These are phyloP conservation scores for Lecanicillium sp. DNA, from an alignment of 2,329 filamentous ascomycete genomes.

Conservation along the genomic window DNA sequence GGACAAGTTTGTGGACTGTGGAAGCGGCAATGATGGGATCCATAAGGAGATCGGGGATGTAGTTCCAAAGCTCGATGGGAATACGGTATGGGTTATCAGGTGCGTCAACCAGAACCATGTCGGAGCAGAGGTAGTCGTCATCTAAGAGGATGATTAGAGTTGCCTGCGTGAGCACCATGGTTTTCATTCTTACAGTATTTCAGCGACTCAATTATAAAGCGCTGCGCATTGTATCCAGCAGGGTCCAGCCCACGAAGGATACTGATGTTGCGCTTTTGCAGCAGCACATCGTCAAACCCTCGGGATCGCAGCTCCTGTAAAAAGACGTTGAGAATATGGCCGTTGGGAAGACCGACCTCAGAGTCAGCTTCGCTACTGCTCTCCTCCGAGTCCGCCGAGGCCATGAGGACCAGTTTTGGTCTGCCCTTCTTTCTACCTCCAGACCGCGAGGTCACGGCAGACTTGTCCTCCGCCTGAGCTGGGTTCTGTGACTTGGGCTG, in stretches of 20 bases:
- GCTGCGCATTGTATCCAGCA: conserved; percentile 7
- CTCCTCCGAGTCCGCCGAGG: neutral
- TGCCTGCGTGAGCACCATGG: neutral
- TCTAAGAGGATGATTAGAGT: neutral
- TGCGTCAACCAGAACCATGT: conserved; percentile 11
- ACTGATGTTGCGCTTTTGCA: conserved; percentile 1
- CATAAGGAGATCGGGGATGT: conserved; percentile 8
- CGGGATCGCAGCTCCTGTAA: neutral
- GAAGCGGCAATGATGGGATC: conserved; percentile 7
- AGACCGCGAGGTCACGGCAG: neutral
- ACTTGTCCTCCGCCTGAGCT: neutral
- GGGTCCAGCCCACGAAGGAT: conserved; percentile 3
- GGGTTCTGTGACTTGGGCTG: conserved; percentile 2
- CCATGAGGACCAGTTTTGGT: conserved; percentile 12
- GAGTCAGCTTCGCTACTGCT: neutral
- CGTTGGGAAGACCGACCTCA: neutral
- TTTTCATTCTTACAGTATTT: conserved; percentile 9
- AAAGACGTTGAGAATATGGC: neutral
- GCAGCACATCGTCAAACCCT: conserved; percentile 1
- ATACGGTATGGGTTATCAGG: conserved; percentile 6
- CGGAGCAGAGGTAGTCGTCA: conserved; percentile 4
- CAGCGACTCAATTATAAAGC: conserved; percentile 7
- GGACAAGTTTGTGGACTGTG: conserved; percentile 9
- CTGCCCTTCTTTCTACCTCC: conserved; percentile 7
- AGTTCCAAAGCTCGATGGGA: conserved; percentile 6